Evolutionary conservation across 192 early-diverging fungal genomes (phyloP).

Genomic region (Mortierella claussenii): DNA sequence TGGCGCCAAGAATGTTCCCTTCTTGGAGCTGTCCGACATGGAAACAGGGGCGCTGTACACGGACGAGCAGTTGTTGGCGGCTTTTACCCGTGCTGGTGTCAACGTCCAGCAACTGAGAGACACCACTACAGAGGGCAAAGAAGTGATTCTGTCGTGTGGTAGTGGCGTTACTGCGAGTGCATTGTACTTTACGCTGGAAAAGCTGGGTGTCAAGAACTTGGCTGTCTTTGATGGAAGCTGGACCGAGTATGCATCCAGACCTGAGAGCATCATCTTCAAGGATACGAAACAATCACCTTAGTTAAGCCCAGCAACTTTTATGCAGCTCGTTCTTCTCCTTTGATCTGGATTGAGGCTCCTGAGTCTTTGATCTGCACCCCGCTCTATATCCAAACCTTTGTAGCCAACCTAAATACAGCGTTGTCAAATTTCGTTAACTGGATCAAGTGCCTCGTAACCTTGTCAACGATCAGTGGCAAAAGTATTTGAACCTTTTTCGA

Average conservation of each 20-base stretch:
- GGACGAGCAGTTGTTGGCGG: conserved; percentile 60
- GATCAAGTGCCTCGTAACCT: no score
- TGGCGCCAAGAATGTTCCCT: conserved; percentile 79
- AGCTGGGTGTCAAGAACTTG: conserved; percentile 70
- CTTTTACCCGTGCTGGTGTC: conserved; percentile 70
- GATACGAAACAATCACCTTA: conserved; percentile 15
- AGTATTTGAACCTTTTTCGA: no score
- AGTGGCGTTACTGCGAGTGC: conserved; percentile 89
- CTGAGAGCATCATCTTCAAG: conserved; percentile 74
- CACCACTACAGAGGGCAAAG: conserved; percentile 38
- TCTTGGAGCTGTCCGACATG: conserved; percentile 63
- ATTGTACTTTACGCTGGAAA: conserved; percentile 82
- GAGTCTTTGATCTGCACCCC: no score
- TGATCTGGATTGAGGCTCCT: no score
- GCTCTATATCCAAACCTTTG: no score
- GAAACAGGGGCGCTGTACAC: conserved; percentile 64
- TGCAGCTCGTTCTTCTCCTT: no score
- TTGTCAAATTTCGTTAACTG: no score
- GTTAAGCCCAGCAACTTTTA: not conserved
- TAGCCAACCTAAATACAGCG: no score
- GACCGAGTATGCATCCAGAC: conserved; percentile 87
- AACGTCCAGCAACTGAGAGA: conserved; percentile 58
- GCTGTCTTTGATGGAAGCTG: conserved; percentile 92
- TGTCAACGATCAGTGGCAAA: no score
- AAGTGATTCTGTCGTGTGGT: conserved; percentile 87